Conservation (phyloP, 148 eudicot species). For the Pouteria glomerata region DNA sequence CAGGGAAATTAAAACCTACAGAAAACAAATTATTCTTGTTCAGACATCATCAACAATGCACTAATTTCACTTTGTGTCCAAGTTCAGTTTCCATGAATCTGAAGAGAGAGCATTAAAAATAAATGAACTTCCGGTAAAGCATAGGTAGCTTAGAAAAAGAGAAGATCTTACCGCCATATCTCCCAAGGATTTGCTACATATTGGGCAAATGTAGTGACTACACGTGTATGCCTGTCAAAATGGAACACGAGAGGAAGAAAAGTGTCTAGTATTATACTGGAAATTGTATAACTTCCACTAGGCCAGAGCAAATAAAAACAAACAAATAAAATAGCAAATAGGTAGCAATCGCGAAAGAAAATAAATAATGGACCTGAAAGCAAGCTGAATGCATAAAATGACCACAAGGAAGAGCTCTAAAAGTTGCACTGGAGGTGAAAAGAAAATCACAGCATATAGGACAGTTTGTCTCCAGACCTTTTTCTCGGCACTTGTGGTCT, state of each 20-base stretch:
- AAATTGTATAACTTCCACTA: background rate
- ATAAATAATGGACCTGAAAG: constrained; percentile 62
- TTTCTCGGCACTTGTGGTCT: constrained; percentile 87
- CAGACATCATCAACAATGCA: background rate
- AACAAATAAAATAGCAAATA: no score
- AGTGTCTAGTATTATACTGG: background rate
- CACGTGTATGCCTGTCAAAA: constrained; percentile 67
- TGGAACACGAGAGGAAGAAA: constrained; percentile 6
- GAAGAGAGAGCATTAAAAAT: background rate
- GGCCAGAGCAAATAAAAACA: background rate
- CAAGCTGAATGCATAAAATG: constrained; percentile 97
- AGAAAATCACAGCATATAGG: constrained; percentile 92
- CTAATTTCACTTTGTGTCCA: background rate
- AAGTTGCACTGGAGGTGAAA: constrained; percentile 82
- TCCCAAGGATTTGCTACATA: constrained; percentile 92
- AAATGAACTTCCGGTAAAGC: background rate
- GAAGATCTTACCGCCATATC: constrained; percentile 75
- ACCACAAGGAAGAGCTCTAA: constrained; percentile 87
- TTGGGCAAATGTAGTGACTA: constrained; percentile 83
- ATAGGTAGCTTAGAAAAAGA: background rate
- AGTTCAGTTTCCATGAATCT: background rate
- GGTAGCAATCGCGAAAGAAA: background rate
- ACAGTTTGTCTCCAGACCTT: constrained; percentile 85
- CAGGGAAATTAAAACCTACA: background rate
- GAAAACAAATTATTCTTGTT: background rate